Evolutionary conservation across 352 stramenopile genomes (phyloP).

Genomic region (Halophytophthora polymorphica): DNA sequence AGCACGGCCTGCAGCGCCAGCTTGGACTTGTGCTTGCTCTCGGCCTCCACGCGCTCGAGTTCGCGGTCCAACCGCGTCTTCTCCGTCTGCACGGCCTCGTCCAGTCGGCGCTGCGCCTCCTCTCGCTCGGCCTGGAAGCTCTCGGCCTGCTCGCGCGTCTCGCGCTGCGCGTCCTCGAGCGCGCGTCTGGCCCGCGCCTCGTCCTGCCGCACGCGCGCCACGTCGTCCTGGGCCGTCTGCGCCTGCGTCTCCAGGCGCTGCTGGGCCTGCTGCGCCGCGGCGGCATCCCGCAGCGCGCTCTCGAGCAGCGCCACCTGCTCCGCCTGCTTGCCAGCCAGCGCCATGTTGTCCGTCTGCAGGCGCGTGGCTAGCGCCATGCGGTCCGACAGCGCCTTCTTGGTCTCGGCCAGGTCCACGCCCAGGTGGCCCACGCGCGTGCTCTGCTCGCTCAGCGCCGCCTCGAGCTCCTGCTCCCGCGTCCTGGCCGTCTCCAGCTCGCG

Average conservation of each 20-base stretch:
- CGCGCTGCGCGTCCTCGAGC: conserved; percentile 53
- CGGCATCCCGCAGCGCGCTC: conserved; percentile 55
- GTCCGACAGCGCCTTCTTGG: conserved; percentile 82
- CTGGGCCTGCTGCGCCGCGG: conserved; percentile 36
- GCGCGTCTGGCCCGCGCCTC: conserved; percentile 22
- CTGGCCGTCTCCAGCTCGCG: conserved; percentile 34
- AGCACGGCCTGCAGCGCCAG: conserved; percentile 75
- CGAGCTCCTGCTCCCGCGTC: conserved; percentile 41
- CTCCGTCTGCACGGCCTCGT: conserved; percentile 40
- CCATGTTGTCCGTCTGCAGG: conserved; percentile 85
- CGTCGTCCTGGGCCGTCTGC: conserved; percentile 46
- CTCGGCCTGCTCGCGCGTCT: conserved; percentile 32
- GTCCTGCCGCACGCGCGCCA: conserved; percentile 38
- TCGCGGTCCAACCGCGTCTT: conserved; percentile 45
- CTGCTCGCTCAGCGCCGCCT: conserved; percentile 45
- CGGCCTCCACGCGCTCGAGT: conserved; percentile 61
- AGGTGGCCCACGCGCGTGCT: conserved; percentile 62
- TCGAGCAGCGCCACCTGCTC: conserved; percentile 78
- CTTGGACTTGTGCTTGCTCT: conserved; percentile 86
- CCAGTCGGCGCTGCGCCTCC: conserved; percentile 27
- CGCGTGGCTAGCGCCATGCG: conserved; percentile 76
- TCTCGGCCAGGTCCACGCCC: conserved; percentile 71
- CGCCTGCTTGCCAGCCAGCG: conserved; percentile 71
- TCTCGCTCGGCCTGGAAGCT: conserved; percentile 31
- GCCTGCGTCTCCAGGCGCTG: conserved; percentile 57